Base-by-base conservation (phyloP, 2,329 filamentous ascomycete genomes). In the Dactylellina leptospora region DNA sequence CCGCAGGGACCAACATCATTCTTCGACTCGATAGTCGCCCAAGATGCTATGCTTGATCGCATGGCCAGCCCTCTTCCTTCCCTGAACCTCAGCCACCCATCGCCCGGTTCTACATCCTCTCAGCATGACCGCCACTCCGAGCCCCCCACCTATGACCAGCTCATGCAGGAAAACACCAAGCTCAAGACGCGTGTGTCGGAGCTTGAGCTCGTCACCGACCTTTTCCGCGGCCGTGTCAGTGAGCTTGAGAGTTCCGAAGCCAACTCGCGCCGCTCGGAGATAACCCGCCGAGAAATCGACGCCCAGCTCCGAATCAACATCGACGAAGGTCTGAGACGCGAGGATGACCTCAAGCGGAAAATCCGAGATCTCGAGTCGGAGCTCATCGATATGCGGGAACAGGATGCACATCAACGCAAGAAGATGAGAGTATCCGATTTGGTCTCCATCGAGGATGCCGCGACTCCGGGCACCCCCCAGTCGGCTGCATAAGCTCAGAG, bases 171-270 rank as follows among this genome's bases (percentile, higher is more conserved):
- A 73, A 96, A 96, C 79, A 90, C 90, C 3, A 89, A 88, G 54
- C 84, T 97, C n/a, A 96, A 96, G 82, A 99, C 95, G 0, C 88
- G 95, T 42, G 93, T 99, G 30, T 95, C 89, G 76, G 95, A 99
- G 80, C 85, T 99, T 22, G 95, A 99, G 79, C 86, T 99, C 56
- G 97, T 99, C 82, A 97, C 93, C 77, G 90, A 90, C 78, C 83
- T 93, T 45, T 92, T 92, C 79, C 85, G 88, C 54, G 88, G 88
- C 36, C 86, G 89, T 9, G 87, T 97, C 40, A 80, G 87, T 78
- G 84, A 95, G 78, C 83, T 95, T 10, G 91, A 96, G 78, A 86
- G 88, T 75, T 89, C 89, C 77, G 90, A 93, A 78, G 86, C 86
- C 50, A 87, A 85, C 50, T 86, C 89, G 56, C 82, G 88, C 78